Conservation (phyloP, 768 basidiomycete genomes). For the Trametes sanguinea region DNA sequence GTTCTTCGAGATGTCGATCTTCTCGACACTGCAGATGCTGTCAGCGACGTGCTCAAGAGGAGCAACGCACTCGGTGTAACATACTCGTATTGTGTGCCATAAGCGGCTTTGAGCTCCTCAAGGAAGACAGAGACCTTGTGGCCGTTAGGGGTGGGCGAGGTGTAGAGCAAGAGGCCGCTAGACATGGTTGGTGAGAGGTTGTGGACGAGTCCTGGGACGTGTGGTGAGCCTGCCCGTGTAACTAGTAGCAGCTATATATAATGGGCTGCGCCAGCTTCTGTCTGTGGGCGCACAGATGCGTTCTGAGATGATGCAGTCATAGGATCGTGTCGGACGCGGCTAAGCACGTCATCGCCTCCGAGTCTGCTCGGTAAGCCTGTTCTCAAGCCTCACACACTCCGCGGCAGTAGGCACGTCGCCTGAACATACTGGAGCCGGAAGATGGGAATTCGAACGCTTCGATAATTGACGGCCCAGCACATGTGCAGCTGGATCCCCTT, state of each 20-base stretch:
- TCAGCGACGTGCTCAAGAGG: background rate
- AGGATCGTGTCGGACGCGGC: background rate
- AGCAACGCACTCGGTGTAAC: constrained; percentile 41
- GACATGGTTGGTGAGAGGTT: background rate
- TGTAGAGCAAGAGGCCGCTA: constrained; percentile 31
- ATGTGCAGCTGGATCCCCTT: too few relatives aligned
- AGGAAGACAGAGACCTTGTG: constrained; percentile 52
- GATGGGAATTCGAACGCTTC: too few relatives aligned
- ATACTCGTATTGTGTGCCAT: constrained; percentile 54
- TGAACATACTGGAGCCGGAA: too few relatives aligned
- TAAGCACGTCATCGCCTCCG: background rate
- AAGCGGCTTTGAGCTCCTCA: constrained; percentile 57
- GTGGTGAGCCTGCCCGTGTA: background rate
- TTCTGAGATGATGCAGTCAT: background rate
- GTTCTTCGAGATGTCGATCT: constrained; percentile 60
- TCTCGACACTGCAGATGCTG: constrained; percentile 42
- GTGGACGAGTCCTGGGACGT: background rate
- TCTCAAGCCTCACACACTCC: background rate
- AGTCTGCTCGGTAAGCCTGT: background rate
- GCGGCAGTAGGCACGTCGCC: background rate
- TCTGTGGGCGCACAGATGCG: background rate
- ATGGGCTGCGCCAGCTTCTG: too few relatives aligned
- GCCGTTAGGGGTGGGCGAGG: constrained; percentile 56
- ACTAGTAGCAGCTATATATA: background rate
- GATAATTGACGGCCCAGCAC: too few relatives aligned